A percentile compares a stretch with the other conserved stretches of the same genome.
Conservation (phyloP, 805 yeast species). For the Yarrowia bubula region DNA sequence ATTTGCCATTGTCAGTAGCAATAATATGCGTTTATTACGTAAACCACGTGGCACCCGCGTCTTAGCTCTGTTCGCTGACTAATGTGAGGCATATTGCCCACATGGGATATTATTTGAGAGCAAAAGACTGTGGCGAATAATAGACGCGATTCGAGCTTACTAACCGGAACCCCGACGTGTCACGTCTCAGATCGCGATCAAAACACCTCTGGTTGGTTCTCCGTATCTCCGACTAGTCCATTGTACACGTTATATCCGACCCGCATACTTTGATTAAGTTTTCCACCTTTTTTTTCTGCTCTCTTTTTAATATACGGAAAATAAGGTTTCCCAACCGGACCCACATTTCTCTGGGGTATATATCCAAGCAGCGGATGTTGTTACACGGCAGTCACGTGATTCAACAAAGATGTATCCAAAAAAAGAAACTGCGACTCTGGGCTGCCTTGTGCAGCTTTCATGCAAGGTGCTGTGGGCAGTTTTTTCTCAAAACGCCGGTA, state of each 20-base stretch:
- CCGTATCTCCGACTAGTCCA: neutral
- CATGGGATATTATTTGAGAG: neutral
- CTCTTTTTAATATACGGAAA: neutral
- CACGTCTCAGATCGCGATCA: neutral
- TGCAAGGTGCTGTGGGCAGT: neutral
- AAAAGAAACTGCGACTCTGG: too few relatives aligned
- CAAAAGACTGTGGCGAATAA: neutral
- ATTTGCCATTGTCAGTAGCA: too few relatives aligned
- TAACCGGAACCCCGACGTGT: neutral
- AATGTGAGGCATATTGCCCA: neutral
- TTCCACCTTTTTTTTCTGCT: neutral
- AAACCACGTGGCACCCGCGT: too few relatives aligned
- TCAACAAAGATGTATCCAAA: too few relatives aligned
- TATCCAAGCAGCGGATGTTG: too few relatives aligned
- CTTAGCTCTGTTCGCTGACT: neutral
- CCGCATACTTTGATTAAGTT: slow-evolving; percentile 5
- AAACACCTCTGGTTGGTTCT: too few relatives aligned
- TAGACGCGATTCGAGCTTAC: neutral
- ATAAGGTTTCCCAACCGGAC: neutral
- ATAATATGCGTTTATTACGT: too few relatives aligned
- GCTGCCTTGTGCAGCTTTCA: neutral
- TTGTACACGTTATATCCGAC: slow-evolving; percentile 3
- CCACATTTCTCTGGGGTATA: neutral
- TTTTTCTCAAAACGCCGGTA: neutral
- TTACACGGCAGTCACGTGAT: neutral